phyloP scores from a whole-genome alignment of 2,329 filamentous ascomycete genomes.

The Verticillium dahliae region DNA sequence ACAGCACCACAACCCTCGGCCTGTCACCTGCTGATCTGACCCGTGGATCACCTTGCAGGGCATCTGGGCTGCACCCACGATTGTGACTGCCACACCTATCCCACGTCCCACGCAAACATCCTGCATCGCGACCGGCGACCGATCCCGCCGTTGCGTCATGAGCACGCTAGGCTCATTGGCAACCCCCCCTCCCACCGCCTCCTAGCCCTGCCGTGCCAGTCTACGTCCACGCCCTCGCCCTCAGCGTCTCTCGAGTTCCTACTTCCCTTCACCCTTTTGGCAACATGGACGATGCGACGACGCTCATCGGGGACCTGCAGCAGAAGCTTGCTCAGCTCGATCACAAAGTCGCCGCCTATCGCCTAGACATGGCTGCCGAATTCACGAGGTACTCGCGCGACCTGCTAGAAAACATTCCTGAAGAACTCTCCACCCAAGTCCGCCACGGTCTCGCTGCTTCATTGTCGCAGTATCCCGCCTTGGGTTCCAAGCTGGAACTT shows the following conservation, averaged over 20 bases:
- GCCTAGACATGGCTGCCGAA: constrained; percentile 48
- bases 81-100: background rate
- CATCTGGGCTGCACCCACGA: background rate
- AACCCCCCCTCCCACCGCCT: background rate
- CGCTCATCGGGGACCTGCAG: constrained; percentile 44
- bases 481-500: constrained; percentile 25
- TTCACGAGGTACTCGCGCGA: constrained; percentile 48
- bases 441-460: constrained; percentile 38
- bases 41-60: background rate
- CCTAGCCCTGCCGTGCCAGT: background rate
- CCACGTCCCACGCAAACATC: background rate
- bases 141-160: constrained; percentile 4
- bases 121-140: constrained; percentile 1
- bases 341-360: constrained; percentile 48
- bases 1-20: background rate
- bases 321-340: constrained; percentile 50
- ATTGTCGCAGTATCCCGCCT: constrained; percentile 36
- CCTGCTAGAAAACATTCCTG: constrained; percentile 40
- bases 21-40: background rate
- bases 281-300: constrained; percentile 39
- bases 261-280: background rate
- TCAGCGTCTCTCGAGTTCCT: background rate
- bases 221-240: background rate
- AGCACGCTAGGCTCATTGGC: constrained; percentile 1
- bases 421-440: constrained; percentile 38